phyloP scores from a whole-genome alignment of 306 rosid species.

The Ochetophila trinervis region DNA sequence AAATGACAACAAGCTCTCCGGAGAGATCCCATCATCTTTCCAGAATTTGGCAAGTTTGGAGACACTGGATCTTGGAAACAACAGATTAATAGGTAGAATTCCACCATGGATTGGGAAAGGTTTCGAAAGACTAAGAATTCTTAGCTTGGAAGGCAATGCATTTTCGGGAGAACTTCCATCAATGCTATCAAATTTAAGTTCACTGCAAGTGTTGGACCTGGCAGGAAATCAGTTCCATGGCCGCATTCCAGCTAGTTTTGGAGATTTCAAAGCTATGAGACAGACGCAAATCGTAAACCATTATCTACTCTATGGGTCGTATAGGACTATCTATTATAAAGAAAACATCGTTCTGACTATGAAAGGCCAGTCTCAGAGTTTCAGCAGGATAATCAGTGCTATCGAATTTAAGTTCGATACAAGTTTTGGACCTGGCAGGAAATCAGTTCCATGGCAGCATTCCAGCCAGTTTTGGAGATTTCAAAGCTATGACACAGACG shows the following conservation, averaged over 20 bases:
- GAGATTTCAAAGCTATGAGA: slow-evolving; percentile 25
- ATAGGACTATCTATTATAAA: background rate
- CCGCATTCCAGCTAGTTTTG: slow-evolving; percentile 35
- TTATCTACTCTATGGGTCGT: slow-evolving; percentile 1
- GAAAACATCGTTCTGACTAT: no score
- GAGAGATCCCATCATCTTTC: slow-evolving; percentile 37
- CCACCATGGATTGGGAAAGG: slow-evolving; percentile 39
- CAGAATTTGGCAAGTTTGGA: slow-evolving; percentile 34
- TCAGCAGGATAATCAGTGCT: no score
- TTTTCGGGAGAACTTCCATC: slow-evolving; percentile 34
- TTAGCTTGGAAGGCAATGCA: slow-evolving; percentile 38
- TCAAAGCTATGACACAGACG: slow-evolving; percentile 24
- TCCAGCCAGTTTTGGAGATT: slow-evolving; percentile 34
- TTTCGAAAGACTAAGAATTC: slow-evolving; percentile 25
- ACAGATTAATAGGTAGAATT: slow-evolving; percentile 27
- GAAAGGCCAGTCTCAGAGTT: no score
- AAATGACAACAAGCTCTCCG: slow-evolving; percentile 28
- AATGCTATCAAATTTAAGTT: slow-evolving; percentile 28
- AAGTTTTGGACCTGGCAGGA: slow-evolving; percentile 43
- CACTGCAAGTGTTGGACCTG: slow-evolving; percentile 45
- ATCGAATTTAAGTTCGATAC: slow-evolving; percentile 37
- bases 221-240: slow-evolving; percentile 37
- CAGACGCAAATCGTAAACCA: background rate
- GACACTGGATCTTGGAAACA: slow-evolving; percentile 41
- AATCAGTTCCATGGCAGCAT: slow-evolving; percentile 36